These are phyloP conservation scores for Prunus kanzakura DNA, from an alignment of 306 rosid species.

Conservation along the genomic window DNA sequence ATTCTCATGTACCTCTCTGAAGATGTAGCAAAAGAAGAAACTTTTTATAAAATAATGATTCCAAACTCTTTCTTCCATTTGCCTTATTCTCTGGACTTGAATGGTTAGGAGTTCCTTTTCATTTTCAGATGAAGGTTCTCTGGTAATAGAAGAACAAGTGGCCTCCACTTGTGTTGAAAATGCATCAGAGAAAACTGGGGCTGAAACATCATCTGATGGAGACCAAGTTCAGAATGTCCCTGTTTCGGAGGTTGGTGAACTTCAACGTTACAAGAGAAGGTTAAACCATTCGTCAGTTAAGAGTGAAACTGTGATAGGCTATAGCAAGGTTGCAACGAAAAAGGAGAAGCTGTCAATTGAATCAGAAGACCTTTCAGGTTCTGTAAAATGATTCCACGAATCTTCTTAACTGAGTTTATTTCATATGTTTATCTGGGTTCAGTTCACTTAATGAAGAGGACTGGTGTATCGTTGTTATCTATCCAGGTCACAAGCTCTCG, in stretches of 20 bases:
- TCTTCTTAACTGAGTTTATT: neutral
- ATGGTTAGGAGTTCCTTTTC: constrained; percentile 21
- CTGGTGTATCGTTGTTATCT: constrained; percentile 18
- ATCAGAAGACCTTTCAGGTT: constrained; percentile 57
- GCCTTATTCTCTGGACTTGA: neutral
- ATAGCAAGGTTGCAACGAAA: constrained; percentile 15
- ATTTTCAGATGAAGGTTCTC: constrained; percentile 53
- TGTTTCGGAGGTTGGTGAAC: constrained; percentile 30
- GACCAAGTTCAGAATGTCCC: constrained; percentile 34
- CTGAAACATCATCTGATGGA: constrained; percentile 28
- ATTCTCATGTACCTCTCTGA: neutral
- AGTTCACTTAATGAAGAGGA: constrained; percentile 6
- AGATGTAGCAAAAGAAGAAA: neutral
- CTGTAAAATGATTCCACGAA: neutral
- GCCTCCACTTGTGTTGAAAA: constrained; percentile 36
- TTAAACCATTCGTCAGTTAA: constrained; percentile 34
- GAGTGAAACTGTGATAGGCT: constrained; percentile 32
- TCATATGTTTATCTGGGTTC: constrained; percentile 17
- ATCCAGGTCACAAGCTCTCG: constrained; percentile 45
- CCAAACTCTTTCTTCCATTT: neutral
- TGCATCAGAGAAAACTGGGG: constrained; percentile 23
- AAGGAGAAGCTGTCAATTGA: constrained; percentile 45
- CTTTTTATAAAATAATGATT: neutral
- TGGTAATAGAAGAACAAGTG: constrained; percentile 29
- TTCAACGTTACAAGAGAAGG: constrained; percentile 44